Evolutionary conservation across 2,329 filamentous ascomycete species (phyloP), one percentile per base, ranked within the genome.

Genomic region (Ascochyta lentis): DNA sequence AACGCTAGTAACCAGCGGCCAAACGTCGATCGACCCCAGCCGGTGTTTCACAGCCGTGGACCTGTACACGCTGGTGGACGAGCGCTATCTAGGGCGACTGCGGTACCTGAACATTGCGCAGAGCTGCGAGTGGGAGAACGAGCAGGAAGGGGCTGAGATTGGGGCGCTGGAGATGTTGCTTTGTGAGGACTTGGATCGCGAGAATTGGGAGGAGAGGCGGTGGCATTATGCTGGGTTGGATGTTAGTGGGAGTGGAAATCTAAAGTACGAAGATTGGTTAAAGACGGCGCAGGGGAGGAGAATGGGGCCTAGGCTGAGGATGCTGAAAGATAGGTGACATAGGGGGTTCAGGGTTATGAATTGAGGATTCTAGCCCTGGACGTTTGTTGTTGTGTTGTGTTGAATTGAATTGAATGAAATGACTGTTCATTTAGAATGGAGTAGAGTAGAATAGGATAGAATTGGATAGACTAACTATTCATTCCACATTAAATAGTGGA

Each of bases 11-110:
- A 75, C 73, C 23, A 76, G 71, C 4, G 76, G 76, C 3, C 71
- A 73, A 6, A 67, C 53, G 8, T 54, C 59, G 60, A 49, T 58
- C 23, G 39, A 76, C 60, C 56, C 75, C 0, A 65, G 72, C 3
- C 68, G 74, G 49, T 73, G 75, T 38, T 77, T 80, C 50, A 72
- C 69, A 1, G 70, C 78, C 1, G 73, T 77, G 1, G 79, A 81
- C 49, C 59, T 81, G 16, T 72, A 76, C 47, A 67, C 73, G 6
- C 64, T 78, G 13, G 66, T 80, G 10, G 76, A 79, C 40, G 74
- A 78, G 49, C 73, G 76, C 0, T 74, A 64, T 2, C 59, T 81
- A 0, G 77, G 78, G 1, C 61, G 69, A 3, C 52, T 81, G 56
- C 65, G 77, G 15, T 68, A 65, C n/a, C 56, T 81, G 34, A 60